Conservation (phyloP, 2,329 filamentous ascomycete species). For the Sporothrix dimorphospora region DNA sequence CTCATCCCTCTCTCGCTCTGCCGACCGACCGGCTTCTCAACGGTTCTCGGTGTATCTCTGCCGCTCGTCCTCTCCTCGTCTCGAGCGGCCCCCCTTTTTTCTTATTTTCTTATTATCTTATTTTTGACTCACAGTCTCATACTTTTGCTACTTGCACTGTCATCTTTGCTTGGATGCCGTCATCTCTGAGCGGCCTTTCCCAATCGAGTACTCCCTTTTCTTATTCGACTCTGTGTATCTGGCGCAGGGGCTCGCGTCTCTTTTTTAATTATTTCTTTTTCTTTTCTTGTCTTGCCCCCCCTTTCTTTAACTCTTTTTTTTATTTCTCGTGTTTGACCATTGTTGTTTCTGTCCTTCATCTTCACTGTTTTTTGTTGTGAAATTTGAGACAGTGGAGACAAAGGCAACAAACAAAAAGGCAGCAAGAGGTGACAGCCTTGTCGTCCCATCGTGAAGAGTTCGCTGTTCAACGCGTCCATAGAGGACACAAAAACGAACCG, state of each 20-base stretch:
- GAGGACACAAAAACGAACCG: neutral
- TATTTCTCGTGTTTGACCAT: neutral
- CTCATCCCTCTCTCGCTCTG: neutral
- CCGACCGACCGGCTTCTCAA: slow-evolving; percentile 9
- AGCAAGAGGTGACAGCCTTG: neutral
- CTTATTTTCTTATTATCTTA: neutral
- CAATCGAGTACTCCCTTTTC: neutral
- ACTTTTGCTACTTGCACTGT: slow-evolving; percentile 1
- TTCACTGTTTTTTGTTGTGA: neutral
- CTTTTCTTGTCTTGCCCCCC: neutral
- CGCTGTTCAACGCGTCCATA: neutral
- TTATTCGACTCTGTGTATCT: neutral
- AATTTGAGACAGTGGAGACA: neutral
- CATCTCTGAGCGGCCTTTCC: slow-evolving; percentile 17
- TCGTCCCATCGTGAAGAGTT: neutral
- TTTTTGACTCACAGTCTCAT: neutral
- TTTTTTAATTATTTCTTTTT: neutral
- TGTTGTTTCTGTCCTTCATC: too few relatives aligned
- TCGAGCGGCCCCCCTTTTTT: neutral
- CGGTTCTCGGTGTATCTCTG: slow-evolving; percentile 4
- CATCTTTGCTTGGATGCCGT: slow-evolving; percentile 5
- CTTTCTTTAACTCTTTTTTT: neutral
- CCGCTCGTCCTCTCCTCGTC: neutral
- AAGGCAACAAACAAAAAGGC: neutral
- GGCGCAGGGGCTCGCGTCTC: slow-evolving; percentile 5